Percentiles rank a stretch among this genome's conserved stretches.
These are phyloP conservation scores for Alternaria longipes DNA, from an alignment of 2,329 filamentous ascomycete genomes.

Conservation along the genomic window DNA sequence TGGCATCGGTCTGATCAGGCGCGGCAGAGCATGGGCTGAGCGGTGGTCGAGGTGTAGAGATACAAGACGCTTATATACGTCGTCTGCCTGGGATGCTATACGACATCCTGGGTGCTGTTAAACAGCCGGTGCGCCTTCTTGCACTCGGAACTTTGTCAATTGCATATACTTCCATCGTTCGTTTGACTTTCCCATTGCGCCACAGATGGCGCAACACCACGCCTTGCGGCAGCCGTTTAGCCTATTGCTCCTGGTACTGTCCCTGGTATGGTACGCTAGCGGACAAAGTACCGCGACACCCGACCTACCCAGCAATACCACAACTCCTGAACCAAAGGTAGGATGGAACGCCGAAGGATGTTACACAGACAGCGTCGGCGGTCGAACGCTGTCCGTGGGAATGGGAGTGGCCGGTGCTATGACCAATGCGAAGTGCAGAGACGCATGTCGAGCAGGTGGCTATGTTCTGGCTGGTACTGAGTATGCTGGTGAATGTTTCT, in stretches of 20 bases:
- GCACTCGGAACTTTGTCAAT: neutral
- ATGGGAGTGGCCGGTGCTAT: conserved; percentile 29
- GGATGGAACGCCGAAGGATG: conserved; percentile 38
- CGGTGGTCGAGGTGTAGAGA: neutral
- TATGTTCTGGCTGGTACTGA: conserved; percentile 36
- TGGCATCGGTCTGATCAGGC: conserved; percentile 1
- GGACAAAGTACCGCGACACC: conserved; percentile 7
- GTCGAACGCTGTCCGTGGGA: conserved; percentile 27
- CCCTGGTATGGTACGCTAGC: conserved; percentile 4
- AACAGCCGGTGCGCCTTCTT: conserved; percentile 7
- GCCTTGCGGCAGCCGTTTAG: conserved; percentile 5
- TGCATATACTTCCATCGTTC: neutral
- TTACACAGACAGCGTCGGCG: conserved; percentile 31
- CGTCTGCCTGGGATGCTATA: neutral
- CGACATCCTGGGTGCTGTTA: conserved; percentile 1
- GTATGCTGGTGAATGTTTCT: conserved; percentile 38
- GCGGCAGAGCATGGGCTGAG: conserved; percentile 2
- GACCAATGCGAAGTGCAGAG: conserved; percentile 35
- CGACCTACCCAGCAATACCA: conserved; percentile 30
- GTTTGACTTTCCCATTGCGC: conserved; percentile 1
- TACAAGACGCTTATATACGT: conserved; percentile 10
- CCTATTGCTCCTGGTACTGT: conserved; percentile 9
- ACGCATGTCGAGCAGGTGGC: conserved; percentile 28
- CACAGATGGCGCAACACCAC: conserved; percentile 9
- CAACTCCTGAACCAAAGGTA: conserved; percentile 17